Conservation (phyloP, 495 filamentous ascomycete genomes). For the Hyaloscypha hepaticicola region DNA sequence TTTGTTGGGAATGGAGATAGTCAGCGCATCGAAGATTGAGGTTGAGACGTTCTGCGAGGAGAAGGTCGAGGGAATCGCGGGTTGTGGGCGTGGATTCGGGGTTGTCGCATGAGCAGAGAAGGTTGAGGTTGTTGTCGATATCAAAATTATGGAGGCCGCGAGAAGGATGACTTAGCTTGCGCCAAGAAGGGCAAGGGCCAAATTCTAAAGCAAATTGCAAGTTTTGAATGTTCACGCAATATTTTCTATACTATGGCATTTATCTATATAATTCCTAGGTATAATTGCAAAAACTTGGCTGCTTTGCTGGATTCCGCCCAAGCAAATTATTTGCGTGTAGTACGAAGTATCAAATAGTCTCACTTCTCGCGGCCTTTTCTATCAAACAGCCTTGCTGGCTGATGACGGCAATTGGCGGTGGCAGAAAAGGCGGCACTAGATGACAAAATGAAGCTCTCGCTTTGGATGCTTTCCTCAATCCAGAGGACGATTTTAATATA, state of each 20-base stretch:
- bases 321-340: neutral
- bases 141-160: conserved; percentile 18
- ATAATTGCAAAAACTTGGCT: neutral
- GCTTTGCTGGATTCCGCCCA: neutral
- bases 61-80: neutral
- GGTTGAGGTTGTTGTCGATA: conserved; percentile 19
- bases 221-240: neutral
- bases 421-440: neutral
- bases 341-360: neutral
- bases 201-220: neutral
- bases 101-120: conserved; percentile 19
- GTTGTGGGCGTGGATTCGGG: neutral
- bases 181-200: neutral
- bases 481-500: no score
- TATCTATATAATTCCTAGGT: neutral
- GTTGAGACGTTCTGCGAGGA: neutral
- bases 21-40: conserved; percentile 21
- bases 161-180: neutral
- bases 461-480: no score
- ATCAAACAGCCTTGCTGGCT: neutral
- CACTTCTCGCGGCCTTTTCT: neutral
- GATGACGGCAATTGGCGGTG: no score
- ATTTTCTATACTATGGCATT: neutral
- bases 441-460: neutral
- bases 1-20: neutral